A percentile compares a stretch with the other conserved stretches of the same genome.
phyloP scores from a whole-genome alignment of 352 stramenopile genomes.

The Detonula confervacea region DNA sequence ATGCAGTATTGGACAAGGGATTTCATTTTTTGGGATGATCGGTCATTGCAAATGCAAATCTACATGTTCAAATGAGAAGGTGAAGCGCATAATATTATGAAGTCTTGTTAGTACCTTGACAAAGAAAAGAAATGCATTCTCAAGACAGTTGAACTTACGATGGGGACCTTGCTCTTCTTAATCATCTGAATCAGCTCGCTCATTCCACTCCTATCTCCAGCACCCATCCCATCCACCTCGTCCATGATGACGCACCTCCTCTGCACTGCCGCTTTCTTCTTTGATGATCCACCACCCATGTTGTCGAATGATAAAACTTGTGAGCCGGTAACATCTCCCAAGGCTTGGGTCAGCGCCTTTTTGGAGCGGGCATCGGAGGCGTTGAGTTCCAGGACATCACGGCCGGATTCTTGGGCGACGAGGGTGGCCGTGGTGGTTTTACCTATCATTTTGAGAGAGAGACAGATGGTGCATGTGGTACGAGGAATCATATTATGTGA shows the following conservation, averaged over 20 bases:
- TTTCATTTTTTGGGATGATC: slow-evolving; percentile 92
- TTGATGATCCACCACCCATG: neutral
- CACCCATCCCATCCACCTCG: slow-evolving; percentile 99
- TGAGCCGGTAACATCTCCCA: slow-evolving; percentile 92
- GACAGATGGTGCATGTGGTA: too few species aligned
- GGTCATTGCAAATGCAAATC: slow-evolving; percentile 99
- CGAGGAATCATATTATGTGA: too few species aligned
- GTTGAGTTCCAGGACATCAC: slow-evolving; percentile 94
- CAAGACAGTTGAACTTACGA: too few species aligned
- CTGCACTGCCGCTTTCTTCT: neutral
- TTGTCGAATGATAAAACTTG: slow-evolving; percentile 90
- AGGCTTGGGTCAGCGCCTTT: slow-evolving; percentile 90
- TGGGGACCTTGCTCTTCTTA: slow-evolving; percentile 97
- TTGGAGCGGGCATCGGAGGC: slow-evolving; percentile 97
- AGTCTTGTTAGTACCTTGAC: neutral
- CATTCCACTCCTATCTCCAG: slow-evolving; percentile 95
- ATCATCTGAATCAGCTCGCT: slow-evolving; percentile 99
- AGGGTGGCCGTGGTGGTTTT: slow-evolving; percentile 97
- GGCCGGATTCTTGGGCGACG: slow-evolving; percentile 90
- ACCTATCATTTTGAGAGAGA: slow-evolving; percentile 57
- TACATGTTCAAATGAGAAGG: neutral
- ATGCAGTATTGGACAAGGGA: slow-evolving; percentile 96
- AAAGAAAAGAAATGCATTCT: too few species aligned
- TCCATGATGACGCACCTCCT: slow-evolving; percentile 97
- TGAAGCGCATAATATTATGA: neutral